Evolutionary conservation across 139 green algal genomes (phyloP).

Genomic region (Chlamydomonas applanata): DNA sequence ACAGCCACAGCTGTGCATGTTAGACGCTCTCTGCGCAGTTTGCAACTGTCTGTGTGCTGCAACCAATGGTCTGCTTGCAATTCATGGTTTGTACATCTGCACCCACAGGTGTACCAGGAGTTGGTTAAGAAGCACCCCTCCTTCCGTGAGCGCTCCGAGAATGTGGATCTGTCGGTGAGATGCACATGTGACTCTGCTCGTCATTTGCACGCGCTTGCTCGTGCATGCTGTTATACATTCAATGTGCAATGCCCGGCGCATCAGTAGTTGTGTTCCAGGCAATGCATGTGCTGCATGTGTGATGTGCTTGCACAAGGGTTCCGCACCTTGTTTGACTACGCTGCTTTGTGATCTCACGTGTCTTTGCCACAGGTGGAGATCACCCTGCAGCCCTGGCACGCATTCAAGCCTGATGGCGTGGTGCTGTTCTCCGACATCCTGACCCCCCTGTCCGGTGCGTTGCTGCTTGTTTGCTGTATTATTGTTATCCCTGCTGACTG

Average conservation of each 20-base stretch:
- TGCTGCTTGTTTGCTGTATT: too few relatives aligned
- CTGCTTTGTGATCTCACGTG: too few relatives aligned
- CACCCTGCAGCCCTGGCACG: constrained; percentile 88
- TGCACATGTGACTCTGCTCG: too few relatives aligned
- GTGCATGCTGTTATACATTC: too few relatives aligned
- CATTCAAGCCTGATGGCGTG: constrained; percentile 92
- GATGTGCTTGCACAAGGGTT: too few relatives aligned
- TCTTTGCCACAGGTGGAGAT: constrained; percentile 76
- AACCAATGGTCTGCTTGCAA: not conserved
- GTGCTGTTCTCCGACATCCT: constrained; percentile 97
- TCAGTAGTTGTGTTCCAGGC: too few relatives aligned
- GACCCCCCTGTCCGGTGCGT: constrained; percentile 69
- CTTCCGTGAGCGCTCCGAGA: constrained; percentile 90
- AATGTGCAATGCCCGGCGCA: too few relatives aligned
- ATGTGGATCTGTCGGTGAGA: constrained; percentile 80
- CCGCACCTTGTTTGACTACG: too few relatives aligned
- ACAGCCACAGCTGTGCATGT: not conserved
- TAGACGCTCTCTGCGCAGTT: not conserved
- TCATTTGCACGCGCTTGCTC: too few relatives aligned
- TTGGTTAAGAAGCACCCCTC: constrained; percentile 90
- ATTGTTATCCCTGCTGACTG: too few relatives aligned
- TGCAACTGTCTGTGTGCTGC: not conserved
- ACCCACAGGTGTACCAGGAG: constrained; percentile 93
- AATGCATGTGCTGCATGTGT: too few relatives aligned
- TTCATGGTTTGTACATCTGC: not conserved